These are phyloP conservation scores for Caryocar brasiliense DNA, from an alignment of 441 rosid genomes.

Conservation along the genomic window DNA sequence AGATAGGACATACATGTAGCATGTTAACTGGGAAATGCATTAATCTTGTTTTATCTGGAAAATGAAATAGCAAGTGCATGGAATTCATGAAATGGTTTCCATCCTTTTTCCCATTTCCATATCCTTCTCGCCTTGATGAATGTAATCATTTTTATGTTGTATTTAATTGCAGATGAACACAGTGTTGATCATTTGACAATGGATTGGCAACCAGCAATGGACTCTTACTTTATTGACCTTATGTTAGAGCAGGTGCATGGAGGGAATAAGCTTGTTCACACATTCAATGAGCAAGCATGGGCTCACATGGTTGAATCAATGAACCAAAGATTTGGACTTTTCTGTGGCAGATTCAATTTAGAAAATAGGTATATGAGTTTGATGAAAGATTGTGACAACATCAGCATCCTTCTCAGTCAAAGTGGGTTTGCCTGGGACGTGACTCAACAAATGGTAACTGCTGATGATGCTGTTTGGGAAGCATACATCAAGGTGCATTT, in stretches of 20 bases:
- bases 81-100: neutral
- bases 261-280: constrained; percentile 37
- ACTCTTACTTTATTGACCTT: constrained; percentile 43
- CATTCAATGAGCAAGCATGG: constrained; percentile 61
- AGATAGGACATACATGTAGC: neutral
- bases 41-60: neutral
- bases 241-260: constrained; percentile 41
- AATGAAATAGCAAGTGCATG: too few species aligned
- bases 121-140: neutral
- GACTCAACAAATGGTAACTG: constrained; percentile 40
- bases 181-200: constrained; percentile 22
- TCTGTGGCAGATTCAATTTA: constrained; percentile 35
- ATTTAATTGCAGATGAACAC: constrained; percentile 21
- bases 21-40: neutral
- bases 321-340: constrained; percentile 42
- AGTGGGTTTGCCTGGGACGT: constrained; percentile 61
- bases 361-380: constrained; percentile 45
- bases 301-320: constrained; percentile 41
- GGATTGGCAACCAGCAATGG: constrained; percentile 64
- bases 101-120: neutral
- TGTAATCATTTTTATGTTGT: neutral
- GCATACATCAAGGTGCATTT: constrained; percentile 44
- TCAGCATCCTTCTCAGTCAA: constrained; percentile 43
- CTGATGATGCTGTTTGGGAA: constrained; percentile 53
- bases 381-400: constrained; percentile 59